Base-by-base conservation (phyloP, 495 filamentous ascomycete species). In the Thermochaetoides thermophila region DNA sequence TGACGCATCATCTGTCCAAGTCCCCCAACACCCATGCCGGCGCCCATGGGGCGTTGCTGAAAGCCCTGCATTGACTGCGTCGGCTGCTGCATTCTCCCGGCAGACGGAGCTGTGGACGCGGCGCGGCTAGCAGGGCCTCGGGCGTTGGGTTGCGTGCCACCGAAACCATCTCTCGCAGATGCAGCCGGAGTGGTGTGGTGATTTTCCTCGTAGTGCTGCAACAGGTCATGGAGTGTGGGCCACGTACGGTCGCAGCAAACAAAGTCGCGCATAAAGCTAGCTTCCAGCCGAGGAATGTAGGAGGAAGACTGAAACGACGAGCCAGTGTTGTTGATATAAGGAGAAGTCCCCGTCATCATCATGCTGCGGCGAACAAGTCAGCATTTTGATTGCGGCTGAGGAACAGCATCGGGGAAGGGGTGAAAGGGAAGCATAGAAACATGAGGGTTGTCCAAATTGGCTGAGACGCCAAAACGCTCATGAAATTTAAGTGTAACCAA, bases 261-360 rank as follows among this genome's bases (percentile, higher is more conserved):
- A 59, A 94, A 96, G 60, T 96, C 84, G 46, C 74, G 76, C 83
- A 95, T 85, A 52, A 94, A 96, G 52, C 82, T 84, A 32, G 91
- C 91, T 61, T 97, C 89, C 50, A 96, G 71, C 56, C 95, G 96
- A 5, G 89, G 89, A 25, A 96, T 73, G 57, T 97, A 97, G 18
- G 89, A 96, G 1, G 87, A 93, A 6, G 89, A 97, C 49, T 97
- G 91, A 45, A 78, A 95, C 6, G 87, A 95, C 2, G 91, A 84
- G 13, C 87, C 92, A 54, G 89, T 80, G 50, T 91, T 84, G 20
- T 59, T 63, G 23, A 57, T 50, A 52, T 85, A 92, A 11, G 89
- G 89, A 12, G 89, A 97, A 11, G 89, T 94, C 37, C 89, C 87
- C 32, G 81, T 77, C 85, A 95, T 95, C 47, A 89, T 78, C 50